Conservation (phyloP, 148 eudicot species). For the Vaccinium macrocarpon region DNA sequence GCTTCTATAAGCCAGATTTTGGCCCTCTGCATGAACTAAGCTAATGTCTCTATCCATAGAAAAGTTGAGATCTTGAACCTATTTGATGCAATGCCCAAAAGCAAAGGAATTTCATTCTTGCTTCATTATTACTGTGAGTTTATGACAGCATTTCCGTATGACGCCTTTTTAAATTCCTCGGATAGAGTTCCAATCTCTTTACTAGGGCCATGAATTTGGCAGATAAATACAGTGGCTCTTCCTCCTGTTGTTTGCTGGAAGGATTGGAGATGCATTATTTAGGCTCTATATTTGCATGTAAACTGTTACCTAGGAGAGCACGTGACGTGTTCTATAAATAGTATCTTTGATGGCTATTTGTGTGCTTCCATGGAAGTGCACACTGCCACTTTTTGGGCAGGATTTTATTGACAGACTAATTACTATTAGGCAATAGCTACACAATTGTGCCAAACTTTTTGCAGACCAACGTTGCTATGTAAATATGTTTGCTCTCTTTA, state of each 20-base stretch:
- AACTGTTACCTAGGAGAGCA: neutral
- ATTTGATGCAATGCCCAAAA: too few species aligned
- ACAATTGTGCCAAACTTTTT: neutral
- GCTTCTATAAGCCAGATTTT: neutral
- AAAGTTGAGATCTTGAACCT: neutral
- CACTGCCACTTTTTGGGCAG: neutral
- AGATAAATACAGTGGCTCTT: neutral
- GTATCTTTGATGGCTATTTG: conserved; percentile 5
- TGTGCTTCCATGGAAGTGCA: neutral
- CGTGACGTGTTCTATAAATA: neutral
- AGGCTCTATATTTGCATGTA: neutral
- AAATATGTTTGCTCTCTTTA: neutral
- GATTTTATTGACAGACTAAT: neutral
- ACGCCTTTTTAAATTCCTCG: neutral
- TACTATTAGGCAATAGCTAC: neutral
- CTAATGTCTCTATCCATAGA: neutral
- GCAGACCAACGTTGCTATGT: neutral
- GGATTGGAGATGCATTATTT: neutral
- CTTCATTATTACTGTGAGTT: neutral
- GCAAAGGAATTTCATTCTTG: too few species aligned
- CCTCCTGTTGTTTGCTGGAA: neutral
- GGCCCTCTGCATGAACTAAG: neutral
- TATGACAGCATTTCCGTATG: neutral
- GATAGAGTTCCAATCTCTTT: neutral
- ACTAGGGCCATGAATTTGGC: neutral